A percentile compares a stretch with the other conserved stretches of the same genome.
Conservation (phyloP, 2,329 filamentous ascomycete species). For the Myriosclerotinia scirpicola region DNA sequence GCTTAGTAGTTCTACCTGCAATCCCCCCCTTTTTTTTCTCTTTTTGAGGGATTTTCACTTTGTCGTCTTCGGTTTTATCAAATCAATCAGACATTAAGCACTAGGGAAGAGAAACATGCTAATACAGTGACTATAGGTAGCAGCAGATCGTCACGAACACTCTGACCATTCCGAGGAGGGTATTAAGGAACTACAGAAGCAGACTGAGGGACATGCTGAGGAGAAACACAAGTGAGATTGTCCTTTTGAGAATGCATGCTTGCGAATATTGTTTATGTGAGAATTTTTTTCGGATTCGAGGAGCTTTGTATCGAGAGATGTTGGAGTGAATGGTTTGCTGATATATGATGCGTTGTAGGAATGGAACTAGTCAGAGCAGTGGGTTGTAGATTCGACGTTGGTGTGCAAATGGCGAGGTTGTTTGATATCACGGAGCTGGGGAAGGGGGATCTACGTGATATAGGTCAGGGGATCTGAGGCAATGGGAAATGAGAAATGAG, state of each 20-base stretch:
- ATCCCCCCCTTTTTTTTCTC: neutral
- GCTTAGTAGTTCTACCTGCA: neutral
- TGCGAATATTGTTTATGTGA: slow-evolving; percentile 6
- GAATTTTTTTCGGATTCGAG: slow-evolving; percentile 11
- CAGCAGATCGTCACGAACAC: slow-evolving; percentile 32
- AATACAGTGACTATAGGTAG: slow-evolving; percentile 27
- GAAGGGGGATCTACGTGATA: too few species aligned
- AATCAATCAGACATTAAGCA: neutral
- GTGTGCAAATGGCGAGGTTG: neutral
- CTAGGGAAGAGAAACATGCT: neutral
- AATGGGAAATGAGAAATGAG: too few species aligned
- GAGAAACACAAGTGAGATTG: slow-evolving; percentile 39
- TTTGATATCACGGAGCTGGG: too few species aligned
- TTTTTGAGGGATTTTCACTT: neutral
- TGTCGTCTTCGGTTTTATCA: neutral
- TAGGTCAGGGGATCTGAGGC: too few species aligned
- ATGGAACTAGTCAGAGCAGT: slow-evolving; percentile 36
- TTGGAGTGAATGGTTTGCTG: slow-evolving; percentile 18
- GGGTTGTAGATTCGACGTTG: slow-evolving; percentile 26
- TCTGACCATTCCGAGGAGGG: slow-evolving; percentile 25
- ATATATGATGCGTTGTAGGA: slow-evolving; percentile 24
- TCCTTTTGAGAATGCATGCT: neutral
- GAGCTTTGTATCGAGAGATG: neutral
- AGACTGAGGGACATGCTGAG: slow-evolving; percentile 44
- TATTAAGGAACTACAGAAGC: slow-evolving; percentile 60